These are phyloP conservation scores for Raffaelea ambrosiae DNA, from an alignment of 2,329 filamentous ascomycete genomes.

Conservation along the genomic window DNA sequence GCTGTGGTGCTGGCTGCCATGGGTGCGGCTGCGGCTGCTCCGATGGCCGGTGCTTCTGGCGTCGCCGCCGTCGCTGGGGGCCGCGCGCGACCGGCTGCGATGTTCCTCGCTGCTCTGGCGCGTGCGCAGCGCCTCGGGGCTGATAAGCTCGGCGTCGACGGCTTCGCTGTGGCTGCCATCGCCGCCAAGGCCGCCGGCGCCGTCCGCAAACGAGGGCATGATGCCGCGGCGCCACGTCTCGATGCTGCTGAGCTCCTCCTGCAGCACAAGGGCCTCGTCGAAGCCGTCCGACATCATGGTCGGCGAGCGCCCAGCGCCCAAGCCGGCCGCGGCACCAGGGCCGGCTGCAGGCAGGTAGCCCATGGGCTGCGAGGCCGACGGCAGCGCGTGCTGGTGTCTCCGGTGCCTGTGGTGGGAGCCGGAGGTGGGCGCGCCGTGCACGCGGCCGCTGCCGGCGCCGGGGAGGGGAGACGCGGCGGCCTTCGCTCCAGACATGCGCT, in stretches of 20 bases:
- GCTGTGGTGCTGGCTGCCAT: constrained; percentile 19
- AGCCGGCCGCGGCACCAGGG: too few species aligned
- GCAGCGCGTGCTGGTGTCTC: constrained; percentile 1
- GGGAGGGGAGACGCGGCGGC: constrained; percentile 5
- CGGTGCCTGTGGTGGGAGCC: background rate
- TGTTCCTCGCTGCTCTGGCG: constrained; percentile 24
- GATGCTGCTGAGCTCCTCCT: constrained; percentile 50
- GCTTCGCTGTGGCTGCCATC: constrained; percentile 3
- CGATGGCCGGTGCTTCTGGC: constrained; percentile 17
- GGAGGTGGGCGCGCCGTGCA: background rate
- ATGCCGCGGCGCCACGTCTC: constrained; percentile 53
- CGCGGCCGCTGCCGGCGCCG: background rate
- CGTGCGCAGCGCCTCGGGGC: constrained; percentile 42
- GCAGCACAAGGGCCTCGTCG: constrained; percentile 49
- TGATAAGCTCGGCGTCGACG: constrained; percentile 48
- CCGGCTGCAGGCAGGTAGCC: background rate
- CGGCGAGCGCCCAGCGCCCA: background rate
- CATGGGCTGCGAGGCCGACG: background rate
- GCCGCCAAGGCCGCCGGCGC: constrained; percentile 16
- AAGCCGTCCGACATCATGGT: constrained; percentile 17
- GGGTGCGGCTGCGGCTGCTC: constrained; percentile 14
- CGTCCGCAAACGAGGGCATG: constrained; percentile 31
- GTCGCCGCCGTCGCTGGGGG: constrained; percentile 16
- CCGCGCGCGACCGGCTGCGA: constrained; percentile 19
- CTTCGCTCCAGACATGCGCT: constrained; percentile 56